Percentiles rank a stretch among this genome's conserved stretches.
Evolutionary conservation across 2,329 filamentous ascomycete genomes (phyloP).

Genomic region (Ophiostoma sp.): DNA sequence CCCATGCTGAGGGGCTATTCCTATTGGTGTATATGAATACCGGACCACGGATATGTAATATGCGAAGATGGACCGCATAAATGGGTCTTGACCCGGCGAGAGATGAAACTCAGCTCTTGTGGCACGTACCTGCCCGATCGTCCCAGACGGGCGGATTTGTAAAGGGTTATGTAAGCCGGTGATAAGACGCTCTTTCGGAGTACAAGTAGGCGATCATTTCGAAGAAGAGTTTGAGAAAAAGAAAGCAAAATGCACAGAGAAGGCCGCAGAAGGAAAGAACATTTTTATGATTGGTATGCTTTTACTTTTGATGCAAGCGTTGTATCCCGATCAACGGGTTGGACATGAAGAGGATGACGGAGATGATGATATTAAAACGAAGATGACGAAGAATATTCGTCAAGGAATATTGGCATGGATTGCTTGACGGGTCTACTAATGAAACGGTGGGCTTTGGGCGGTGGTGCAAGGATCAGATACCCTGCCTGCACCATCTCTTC

Average conservation of each 20-base stretch:
- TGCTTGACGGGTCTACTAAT: background rate
- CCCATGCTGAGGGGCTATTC: background rate
- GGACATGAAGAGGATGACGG: background rate
- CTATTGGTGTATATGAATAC: background rate
- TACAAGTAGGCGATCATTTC: background rate
- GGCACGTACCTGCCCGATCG: conserved; percentile 9
- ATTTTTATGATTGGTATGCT: background rate
- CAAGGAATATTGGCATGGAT: background rate
- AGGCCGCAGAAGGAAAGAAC: background rate
- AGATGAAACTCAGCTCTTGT: conserved; percentile 9
- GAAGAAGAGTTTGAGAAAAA: background rate
- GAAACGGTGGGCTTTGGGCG: background rate
- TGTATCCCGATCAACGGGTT: background rate
- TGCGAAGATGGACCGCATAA: background rate
- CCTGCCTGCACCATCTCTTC: background rate
- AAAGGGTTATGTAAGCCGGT: background rate
- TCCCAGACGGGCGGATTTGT: background rate
- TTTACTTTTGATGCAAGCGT: background rate
- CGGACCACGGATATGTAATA: background rate
- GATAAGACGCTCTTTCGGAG: background rate
- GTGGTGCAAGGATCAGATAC: background rate
- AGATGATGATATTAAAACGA: background rate
- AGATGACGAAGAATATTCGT: background rate
- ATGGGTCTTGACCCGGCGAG: background rate
- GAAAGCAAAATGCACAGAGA: background rate